These are phyloP conservation scores for Cicer pinnatifidum DNA, from an alignment of 306 rosid genomes.

Conservation along the genomic window DNA sequence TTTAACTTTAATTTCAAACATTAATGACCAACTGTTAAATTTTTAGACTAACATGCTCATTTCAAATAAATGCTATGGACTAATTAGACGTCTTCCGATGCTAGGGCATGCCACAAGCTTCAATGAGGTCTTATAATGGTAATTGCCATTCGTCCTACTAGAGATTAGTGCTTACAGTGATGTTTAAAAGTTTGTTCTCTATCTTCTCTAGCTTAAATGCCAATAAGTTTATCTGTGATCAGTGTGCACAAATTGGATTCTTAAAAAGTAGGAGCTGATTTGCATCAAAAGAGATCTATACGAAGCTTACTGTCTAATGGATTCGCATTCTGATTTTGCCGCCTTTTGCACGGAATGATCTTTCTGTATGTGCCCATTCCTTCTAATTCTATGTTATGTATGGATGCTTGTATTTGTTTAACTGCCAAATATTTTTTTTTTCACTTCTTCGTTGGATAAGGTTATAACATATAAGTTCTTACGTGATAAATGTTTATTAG, in stretches of 20 bases:
- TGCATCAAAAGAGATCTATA: slow-evolving; percentile 15
- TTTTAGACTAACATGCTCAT: slow-evolving; percentile 8
- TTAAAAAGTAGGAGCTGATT: slow-evolving; percentile 14
- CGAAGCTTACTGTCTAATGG: slow-evolving; percentile 30
- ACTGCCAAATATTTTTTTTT: slow-evolving; percentile 4
- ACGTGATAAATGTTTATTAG: background rate
- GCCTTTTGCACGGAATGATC: slow-evolving; percentile 15
- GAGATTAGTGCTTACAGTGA: background rate
- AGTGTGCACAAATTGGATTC: slow-evolving; percentile 26
- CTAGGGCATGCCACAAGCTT: slow-evolving; percentile 32
- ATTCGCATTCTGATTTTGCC: slow-evolving; percentile 35
- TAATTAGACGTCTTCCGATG: background rate
- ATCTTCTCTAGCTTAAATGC: slow-evolving; percentile 31
- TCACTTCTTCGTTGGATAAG: slow-evolving; percentile 1
- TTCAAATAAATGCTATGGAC: background rate
- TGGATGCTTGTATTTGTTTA: background rate
- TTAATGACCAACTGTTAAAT: slow-evolving; percentile 24
- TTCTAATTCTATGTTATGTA: slow-evolving; percentile 27
- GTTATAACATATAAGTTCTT: background rate
- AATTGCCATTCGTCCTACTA: background rate
- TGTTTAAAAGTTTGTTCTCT: background rate
- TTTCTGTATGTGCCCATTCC: slow-evolving; percentile 12
- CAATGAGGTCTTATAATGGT: background rate
- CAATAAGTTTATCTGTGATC: slow-evolving; percentile 22
- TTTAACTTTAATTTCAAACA: slow-evolving; percentile 21